Evolutionary conservation across 139 green algal species (phyloP).

Genomic region (Haematococcus lacustris): DNA sequence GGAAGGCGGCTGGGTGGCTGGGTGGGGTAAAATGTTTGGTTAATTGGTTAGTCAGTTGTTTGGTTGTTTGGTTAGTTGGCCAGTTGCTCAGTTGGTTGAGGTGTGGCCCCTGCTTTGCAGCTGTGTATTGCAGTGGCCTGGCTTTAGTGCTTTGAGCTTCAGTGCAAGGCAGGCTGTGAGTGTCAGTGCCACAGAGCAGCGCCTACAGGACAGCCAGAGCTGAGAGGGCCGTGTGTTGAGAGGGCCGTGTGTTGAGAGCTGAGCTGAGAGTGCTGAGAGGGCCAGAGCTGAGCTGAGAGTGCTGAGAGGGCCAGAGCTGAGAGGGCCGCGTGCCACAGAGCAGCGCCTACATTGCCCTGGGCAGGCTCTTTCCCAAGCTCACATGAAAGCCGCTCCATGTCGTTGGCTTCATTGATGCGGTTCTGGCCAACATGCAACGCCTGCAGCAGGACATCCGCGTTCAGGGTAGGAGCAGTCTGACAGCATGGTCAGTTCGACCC

Average conservation of each 20-base stretch:
- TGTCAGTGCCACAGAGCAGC: too few relatives aligned
- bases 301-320: neutral
- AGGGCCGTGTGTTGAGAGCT: neutral
- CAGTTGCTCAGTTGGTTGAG: neutral
- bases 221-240: neutral
- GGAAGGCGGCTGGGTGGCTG: neutral
- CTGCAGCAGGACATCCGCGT: constrained; percentile 1
- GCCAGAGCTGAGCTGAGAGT: too few relatives aligned
- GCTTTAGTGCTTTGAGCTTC: too few relatives aligned
- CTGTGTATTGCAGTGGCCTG: too few relatives aligned
- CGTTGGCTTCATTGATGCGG: constrained; percentile 45
- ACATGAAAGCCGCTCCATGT: constrained; percentile 43
- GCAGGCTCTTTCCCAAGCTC: too few relatives aligned
- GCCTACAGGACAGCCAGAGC: too few relatives aligned
- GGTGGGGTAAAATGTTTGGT: neutral
- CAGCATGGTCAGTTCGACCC: neutral
- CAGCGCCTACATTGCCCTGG: neutral
- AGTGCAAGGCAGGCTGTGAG: too few relatives aligned
- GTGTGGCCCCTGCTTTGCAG: too few relatives aligned
- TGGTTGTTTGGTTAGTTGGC: neutral
- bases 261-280: neutral
- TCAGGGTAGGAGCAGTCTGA: neutral
- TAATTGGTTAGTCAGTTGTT: neutral
- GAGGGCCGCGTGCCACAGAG: neutral
- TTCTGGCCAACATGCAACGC: constrained; percentile 52